Evolutionary conservation across 495 filamentous ascomycete genomes (phyloP).

Genomic region (Aspergillus saccharolyticus): DNA sequence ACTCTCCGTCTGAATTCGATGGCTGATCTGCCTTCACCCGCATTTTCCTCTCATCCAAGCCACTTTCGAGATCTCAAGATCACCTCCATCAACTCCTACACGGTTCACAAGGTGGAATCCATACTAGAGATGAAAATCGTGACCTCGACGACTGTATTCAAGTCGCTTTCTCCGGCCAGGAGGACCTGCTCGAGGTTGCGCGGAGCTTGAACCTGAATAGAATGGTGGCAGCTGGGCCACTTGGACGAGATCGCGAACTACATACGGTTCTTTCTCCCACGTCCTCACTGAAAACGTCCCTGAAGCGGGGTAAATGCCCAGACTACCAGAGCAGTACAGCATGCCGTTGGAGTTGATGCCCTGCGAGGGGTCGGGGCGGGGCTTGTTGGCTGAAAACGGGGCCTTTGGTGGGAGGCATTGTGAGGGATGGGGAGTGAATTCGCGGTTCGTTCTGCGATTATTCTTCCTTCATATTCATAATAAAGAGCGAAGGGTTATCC

Average conservation of each 20-base stretch:
- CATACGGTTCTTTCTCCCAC: constrained; percentile 19
- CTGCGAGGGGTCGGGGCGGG: constrained; percentile 49
- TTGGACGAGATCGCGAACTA: not conserved
- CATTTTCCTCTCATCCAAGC: too few relatives aligned
- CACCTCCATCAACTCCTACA: not conserved
- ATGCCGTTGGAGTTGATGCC: constrained; percentile 53
- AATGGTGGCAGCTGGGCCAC: not conserved
- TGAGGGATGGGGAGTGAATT: too few relatives aligned
- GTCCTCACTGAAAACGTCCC: constrained; percentile 43
- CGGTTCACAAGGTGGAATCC: constrained; percentile 19
- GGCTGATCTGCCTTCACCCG: too few relatives aligned
- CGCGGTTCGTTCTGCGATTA: too few relatives aligned
- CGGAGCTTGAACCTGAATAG: constrained; percentile 42
- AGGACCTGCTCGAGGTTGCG: constrained; percentile 64
- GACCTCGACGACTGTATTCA: constrained; percentile 64
- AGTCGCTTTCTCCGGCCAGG: constrained; percentile 54
- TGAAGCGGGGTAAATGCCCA: constrained; percentile 44
- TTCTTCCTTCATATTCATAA: too few relatives aligned
- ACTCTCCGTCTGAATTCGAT: too few relatives aligned
- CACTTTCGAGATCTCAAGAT: not conserved
- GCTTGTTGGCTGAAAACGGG: constrained; percentile 46
- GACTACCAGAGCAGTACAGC: constrained; percentile 52
- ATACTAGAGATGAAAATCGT: constrained; percentile 66
- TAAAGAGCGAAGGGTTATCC: too few relatives aligned
- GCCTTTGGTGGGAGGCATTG: constrained; percentile 19